Percentiles rank a stretch among this genome's conserved stretches.
Conservation (phyloP, 2,329 filamentous ascomycete species). For the Erysiphe neolycopersici region DNA sequence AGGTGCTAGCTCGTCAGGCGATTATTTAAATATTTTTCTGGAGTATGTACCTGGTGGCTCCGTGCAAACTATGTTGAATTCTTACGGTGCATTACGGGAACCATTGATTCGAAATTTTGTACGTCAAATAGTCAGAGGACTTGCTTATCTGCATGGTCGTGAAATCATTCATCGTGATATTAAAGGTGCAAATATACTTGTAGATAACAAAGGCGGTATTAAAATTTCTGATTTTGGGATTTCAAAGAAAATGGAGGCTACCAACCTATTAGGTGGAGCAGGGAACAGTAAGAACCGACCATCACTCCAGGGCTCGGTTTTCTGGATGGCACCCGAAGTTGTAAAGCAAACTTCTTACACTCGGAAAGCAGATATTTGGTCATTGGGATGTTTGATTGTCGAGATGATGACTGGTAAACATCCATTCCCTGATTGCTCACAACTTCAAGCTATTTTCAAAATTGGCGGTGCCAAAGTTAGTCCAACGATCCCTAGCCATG, state of each 20-base stretch:
- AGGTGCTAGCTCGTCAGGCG: slow-evolving; percentile 72
- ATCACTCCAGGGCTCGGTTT: slow-evolving; percentile 87
- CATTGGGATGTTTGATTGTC: slow-evolving; percentile 80
- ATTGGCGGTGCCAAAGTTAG: slow-evolving; percentile 73
- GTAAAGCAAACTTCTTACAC: slow-evolving; percentile 96
- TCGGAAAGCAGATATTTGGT: slow-evolving; percentile 97
- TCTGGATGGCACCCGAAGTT: slow-evolving; percentile 99
- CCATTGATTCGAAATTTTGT: slow-evolving; percentile 91
- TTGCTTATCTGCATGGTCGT: slow-evolving; percentile 76
- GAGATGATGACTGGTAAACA: slow-evolving; percentile 98
- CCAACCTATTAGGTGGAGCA: slow-evolving; percentile 47
- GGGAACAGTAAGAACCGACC: slow-evolving; percentile 41
- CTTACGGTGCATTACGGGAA: slow-evolving; percentile 84
- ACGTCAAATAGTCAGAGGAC: slow-evolving; percentile 72
- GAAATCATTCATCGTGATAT: slow-evolving; percentile 98
- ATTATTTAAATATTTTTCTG: slow-evolving; percentile 96
- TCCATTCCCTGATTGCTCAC: slow-evolving; percentile 89
- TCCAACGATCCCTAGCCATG: slow-evolving; percentile 67
- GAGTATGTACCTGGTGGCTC: slow-evolving; percentile 96
- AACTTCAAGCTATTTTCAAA: slow-evolving; percentile 95
- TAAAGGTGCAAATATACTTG: slow-evolving; percentile 95
- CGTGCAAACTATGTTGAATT: slow-evolving; percentile 95
- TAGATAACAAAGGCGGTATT: slow-evolving; percentile 96
- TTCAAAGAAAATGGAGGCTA: slow-evolving; percentile 86
- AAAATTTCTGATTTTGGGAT: slow-evolving; percentile 99